Evolutionary conservation across 805 yeast species (phyloP).

Genomic region (Spathaspora arborariae): DNA sequence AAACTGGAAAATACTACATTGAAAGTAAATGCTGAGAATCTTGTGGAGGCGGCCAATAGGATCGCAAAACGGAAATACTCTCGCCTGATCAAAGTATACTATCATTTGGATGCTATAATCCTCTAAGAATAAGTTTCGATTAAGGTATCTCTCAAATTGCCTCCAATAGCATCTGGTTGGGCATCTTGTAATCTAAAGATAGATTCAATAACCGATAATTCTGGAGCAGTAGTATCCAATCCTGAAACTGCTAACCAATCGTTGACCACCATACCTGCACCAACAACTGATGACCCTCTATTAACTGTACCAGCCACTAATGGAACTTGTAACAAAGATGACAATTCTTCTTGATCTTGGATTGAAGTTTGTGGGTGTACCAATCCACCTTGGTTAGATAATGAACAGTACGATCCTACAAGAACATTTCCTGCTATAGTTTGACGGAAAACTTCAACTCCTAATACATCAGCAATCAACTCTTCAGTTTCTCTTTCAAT

Average conservation of each 20-base stretch:
- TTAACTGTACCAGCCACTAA: constrained; percentile 98
- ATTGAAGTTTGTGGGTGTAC: constrained; percentile 97
- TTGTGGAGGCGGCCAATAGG: not conserved
- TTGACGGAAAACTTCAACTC: constrained; percentile 98
- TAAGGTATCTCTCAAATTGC: constrained; percentile 84
- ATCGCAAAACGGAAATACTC: not conserved
- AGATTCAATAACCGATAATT: constrained; percentile 92
- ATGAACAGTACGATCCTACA: constrained; percentile 93
- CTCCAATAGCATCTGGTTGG: constrained; percentile 80
- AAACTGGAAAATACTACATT: not conserved
- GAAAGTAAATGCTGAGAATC: not conserved
- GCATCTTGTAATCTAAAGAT: constrained; percentile 92
- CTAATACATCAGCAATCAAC: constrained; percentile 93
- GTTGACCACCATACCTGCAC: constrained; percentile 98
- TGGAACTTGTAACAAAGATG: constrained; percentile 93
- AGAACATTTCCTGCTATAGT: constrained; percentile 97
- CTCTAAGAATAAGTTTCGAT: constrained; percentile 81
- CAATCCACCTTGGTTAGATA: constrained; percentile 96
- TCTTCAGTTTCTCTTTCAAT: constrained; percentile 99
- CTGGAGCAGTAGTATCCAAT: constrained; percentile 97
- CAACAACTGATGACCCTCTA: constrained; percentile 96
- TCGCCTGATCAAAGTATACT: not conserved
- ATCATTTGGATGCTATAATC: not conserved
- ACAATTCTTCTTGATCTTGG: constrained; percentile 97
- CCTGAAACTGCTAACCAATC: constrained; percentile 98